Evolutionary conservation across 2,329 filamentous ascomycete genomes (phyloP).

Genomic region (Pseudogymnoascus sp.): DNA sequence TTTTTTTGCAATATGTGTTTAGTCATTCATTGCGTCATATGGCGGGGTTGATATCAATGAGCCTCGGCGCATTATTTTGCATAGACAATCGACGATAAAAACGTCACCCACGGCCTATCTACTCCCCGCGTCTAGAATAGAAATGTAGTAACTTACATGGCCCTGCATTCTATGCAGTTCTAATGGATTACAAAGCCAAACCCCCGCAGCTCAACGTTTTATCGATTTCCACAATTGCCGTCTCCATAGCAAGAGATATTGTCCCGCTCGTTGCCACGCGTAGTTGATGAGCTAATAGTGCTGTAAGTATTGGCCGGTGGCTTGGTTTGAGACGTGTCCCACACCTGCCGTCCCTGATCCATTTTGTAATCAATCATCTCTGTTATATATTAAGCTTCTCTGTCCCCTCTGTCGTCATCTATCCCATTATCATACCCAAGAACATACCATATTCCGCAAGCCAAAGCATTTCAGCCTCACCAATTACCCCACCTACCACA

Average conservation of each 20-base stretch:
- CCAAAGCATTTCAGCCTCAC: neutral
- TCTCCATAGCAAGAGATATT: neutral
- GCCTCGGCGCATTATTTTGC: neutral
- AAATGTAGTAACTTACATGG: neutral
- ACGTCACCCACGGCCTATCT: neutral
- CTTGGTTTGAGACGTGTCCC: neutral
- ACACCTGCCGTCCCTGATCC: neutral
- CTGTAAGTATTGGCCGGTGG: neutral
- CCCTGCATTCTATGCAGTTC: neutral
- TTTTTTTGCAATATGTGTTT: neutral
- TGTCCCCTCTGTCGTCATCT: neutral
- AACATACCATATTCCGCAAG: neutral
- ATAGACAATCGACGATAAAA: neutral
- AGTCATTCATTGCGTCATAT: conserved; percentile 5
- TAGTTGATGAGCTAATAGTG: neutral
- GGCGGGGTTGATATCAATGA: neutral
- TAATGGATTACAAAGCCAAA: neutral
- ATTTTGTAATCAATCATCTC: neutral
- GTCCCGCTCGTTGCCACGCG: neutral
- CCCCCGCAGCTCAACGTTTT: neutral
- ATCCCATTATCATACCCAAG: neutral
- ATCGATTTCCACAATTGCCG: neutral
- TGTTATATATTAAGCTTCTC: neutral
- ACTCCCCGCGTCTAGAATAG: neutral
- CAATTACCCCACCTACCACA: neutral